Base-by-base conservation (phyloP, 345 rosid species). In the Rhodamnia argentea region DNA sequence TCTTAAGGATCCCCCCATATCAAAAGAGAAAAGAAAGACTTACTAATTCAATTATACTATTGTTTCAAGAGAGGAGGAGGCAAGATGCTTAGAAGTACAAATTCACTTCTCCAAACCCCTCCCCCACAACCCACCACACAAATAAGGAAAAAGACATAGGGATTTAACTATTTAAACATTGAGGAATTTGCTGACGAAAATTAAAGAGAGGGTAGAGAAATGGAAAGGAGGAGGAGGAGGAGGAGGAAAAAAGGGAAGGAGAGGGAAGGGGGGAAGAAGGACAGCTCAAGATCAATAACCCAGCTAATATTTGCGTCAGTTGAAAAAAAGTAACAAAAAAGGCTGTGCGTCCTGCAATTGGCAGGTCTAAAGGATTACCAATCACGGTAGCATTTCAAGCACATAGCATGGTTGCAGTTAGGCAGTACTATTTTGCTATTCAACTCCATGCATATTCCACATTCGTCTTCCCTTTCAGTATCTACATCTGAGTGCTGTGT, bases 401-500 rank as follows among this genome's bases (percentile, higher is more conserved):
- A 94, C 93, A 92, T 86, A 83, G 91, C 92, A 88, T 94, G 96
- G 87, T 86, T 89, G 92, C 96, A 94, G 90, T 89, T 88, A 13
- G 96, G 96, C 62, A 94, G 83, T 75, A 93, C 93, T 60, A 94
- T 91, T 90, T 93, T 94, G 84, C 91, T 89, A 81, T 90, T 91
- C 87, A 82, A 86, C 91, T 94, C 96, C 95, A 94, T 90, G 87
- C 96, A 94, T 85, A 94, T 94, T 81, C 95, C 96, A 85, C 96
- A 94, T 86, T 93, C 96, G 52, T 92, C 95, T 85, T 94, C 95
- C 85, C 95, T 93, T 87, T 92, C 96, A 70, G 57, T 82, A 50
- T 93, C 96, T 14, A 87, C 44, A 56, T 90, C 92, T 4, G 90
- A 85, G 56, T 47, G 85, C 18, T 44, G 88, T 64, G 86, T 86